Conservation (phyloP, 2,329 filamentous ascomycete species). For the Diaporthe citri region DNA sequence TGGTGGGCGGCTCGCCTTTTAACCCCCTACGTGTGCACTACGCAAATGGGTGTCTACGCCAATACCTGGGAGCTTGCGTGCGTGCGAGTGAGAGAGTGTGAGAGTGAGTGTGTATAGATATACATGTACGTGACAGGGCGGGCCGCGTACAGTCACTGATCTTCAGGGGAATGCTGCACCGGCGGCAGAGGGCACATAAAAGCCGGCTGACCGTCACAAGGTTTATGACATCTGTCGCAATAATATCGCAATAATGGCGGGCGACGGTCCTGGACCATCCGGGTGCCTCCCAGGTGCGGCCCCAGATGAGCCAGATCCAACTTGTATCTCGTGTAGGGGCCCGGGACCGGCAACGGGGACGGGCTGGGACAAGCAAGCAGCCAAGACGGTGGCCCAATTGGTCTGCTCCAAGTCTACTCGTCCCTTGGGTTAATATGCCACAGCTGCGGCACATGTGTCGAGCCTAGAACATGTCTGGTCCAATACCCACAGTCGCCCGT, state of each 20-base stretch:
- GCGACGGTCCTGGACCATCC: slow-evolving; percentile 29
- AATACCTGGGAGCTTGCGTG: not conserved
- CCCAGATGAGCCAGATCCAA: not conserved
- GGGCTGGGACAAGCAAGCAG: not conserved
- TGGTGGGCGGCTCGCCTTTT: not conserved
- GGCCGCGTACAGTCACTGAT: not conserved
- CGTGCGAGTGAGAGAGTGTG: not conserved
- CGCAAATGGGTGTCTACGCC: not conserved
- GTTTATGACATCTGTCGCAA: slow-evolving; percentile 35
- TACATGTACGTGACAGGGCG: not conserved
- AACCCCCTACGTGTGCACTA: not conserved
- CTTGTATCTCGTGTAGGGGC: not conserved
- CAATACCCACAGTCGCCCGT: not conserved
- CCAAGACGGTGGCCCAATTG: not conserved
- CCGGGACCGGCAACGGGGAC: slow-evolving; percentile 19
- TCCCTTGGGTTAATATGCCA: not conserved
- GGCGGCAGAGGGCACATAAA: not conserved
- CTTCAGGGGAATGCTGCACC: slow-evolving; percentile 7
- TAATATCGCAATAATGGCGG: slow-evolving; percentile 36
- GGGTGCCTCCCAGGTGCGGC: not conserved
- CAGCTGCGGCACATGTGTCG: not conserved
- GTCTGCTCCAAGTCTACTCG: not conserved
- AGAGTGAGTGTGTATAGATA: not conserved
- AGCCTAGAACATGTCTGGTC: not conserved
- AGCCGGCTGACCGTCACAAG: slow-evolving; percentile 18